These are phyloP conservation scores for Prunus campanulata DNA, from an alignment of 306 rosid species.

Conservation along the genomic window DNA sequence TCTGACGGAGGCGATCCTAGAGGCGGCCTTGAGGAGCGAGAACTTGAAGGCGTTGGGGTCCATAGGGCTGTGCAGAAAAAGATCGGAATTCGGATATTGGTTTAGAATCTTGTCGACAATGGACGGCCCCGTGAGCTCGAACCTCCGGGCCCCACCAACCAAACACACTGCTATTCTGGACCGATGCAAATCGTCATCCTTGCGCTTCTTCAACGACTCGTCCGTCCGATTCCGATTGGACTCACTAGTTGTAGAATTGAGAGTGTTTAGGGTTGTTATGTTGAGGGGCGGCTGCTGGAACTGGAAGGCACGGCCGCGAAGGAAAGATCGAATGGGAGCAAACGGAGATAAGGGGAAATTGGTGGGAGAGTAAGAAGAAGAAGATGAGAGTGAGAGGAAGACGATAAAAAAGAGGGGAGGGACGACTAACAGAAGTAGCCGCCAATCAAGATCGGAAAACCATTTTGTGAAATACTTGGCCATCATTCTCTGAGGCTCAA, in stretches of 20 bases:
- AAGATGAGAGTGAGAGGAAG: constrained; percentile 39
- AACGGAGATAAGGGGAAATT: constrained; percentile 25
- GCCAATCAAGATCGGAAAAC: constrained; percentile 47
- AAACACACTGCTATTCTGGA: constrained; percentile 85
- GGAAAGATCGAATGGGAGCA: constrained; percentile 35
- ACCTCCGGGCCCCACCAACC: constrained; percentile 95
- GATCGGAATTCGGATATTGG: constrained; percentile 80
- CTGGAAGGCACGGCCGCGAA: constrained; percentile 23
- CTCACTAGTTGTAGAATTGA: background rate
- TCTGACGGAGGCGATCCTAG: constrained; percentile 55
- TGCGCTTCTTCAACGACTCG: background rate
- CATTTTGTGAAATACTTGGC: constrained; percentile 26
- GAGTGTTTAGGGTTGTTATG: background rate
- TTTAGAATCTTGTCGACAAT: constrained; percentile 51
- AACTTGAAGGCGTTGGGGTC: constrained; percentile 64
- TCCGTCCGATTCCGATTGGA: background rate
- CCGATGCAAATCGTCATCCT: constrained; percentile 43
- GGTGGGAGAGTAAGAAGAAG: constrained; percentile 11
- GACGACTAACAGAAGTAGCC: constrained; percentile 42
- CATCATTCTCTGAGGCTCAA: constrained; percentile 12
- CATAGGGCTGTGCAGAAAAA: constrained; percentile 65
- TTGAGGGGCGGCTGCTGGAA: background rate
- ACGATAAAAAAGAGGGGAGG: constrained; percentile 46
- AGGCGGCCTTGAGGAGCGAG: constrained; percentile 58
- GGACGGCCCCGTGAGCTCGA: constrained; percentile 91